A percentile compares a stretch with the other conserved stretches of the same genome.
phyloP scores from a whole-genome alignment of 208 protist genomes.

The Leishmania aethiopica region DNA sequence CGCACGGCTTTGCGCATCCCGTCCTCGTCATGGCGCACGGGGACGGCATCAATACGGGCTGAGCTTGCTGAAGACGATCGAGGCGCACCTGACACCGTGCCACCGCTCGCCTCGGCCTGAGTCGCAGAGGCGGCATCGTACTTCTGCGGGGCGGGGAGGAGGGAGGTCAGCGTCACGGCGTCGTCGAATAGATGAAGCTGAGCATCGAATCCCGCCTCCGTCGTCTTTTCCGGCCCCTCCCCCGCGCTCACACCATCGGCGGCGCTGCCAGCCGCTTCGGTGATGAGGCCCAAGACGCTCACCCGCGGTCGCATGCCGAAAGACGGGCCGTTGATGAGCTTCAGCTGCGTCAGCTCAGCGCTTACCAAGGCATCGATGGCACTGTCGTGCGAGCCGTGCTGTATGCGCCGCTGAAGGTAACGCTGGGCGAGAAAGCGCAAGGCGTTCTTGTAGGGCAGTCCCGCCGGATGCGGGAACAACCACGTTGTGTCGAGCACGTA shows the following conservation, averaged over 20 bases:
- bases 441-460: constrained; percentile 82
- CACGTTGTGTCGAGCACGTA: constrained; percentile 88
- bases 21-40: constrained; percentile 76
- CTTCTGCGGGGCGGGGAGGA: constrained; percentile 10
- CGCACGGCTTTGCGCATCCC: constrained; percentile 72
- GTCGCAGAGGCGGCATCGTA: neutral
- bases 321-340: constrained; percentile 70
- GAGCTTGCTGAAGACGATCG: neutral
- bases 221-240: neutral
- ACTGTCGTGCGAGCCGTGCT: constrained; percentile 88
- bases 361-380: constrained; percentile 80
- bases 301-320: constrained; percentile 72
- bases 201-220: constrained; percentile 7
- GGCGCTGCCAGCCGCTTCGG: constrained; percentile 24
- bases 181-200: constrained; percentile 75
- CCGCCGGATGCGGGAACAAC: constrained; percentile 90
- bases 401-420: constrained; percentile 84
- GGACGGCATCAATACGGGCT: constrained; percentile 49
- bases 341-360: constrained; percentile 83
- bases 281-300: constrained; percentile 65
- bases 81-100: neutral
- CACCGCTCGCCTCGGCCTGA: neutral
- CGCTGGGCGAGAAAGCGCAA: constrained; percentile 80
- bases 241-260: neutral
- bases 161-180: constrained; percentile 5